Evolutionary conservation across 2,329 filamentous ascomycete species (phyloP).

Genomic region (Alternaria sp.): DNA sequence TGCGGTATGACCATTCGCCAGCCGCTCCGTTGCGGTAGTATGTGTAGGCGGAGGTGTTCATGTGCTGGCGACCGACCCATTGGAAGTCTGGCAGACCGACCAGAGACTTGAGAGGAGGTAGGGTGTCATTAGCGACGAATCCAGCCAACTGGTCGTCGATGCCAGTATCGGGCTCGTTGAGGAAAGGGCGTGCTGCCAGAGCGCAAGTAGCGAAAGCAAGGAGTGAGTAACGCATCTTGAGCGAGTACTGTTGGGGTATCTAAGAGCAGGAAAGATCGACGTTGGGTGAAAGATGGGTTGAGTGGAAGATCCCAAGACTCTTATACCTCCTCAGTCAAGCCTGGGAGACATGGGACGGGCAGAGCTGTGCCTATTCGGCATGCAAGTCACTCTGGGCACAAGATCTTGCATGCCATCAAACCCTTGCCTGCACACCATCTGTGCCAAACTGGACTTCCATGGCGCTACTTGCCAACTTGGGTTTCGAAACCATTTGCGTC

Average conservation of each 20-base stretch:
- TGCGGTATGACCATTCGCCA: conserved; percentile 63
- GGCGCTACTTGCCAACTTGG: conserved; percentile 1
- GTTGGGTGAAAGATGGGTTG: neutral
- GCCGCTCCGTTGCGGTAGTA: conserved; percentile 64
- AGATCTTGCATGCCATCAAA: neutral
- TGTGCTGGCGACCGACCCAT: conserved; percentile 57
- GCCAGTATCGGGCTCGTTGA: conserved; percentile 47
- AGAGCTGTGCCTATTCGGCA: neutral
- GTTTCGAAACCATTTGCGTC: conserved; percentile 14
- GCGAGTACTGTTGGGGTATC: neutral
- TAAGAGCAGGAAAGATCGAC: conserved; percentile 1
- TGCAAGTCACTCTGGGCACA: neutral
- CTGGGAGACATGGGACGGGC: neutral
- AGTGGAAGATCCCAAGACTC: conserved; percentile 1
- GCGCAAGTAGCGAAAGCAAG: conserved; percentile 32
- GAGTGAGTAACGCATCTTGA: conserved; percentile 31
- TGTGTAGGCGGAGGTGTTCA: conserved; percentile 58
- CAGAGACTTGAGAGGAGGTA: conserved; percentile 55
- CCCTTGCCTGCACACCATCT: conserved; percentile 4
- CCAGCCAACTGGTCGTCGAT: conserved; percentile 33
- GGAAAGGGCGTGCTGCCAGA: conserved; percentile 41
- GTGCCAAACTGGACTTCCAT: conserved; percentile 1
- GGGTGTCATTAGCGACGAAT: conserved; percentile 33
- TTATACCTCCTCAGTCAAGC: conserved; percentile 8
- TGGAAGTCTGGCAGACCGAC: conserved; percentile 62